phyloP scores from a whole-genome alignment of 202 grass and related monocot genomes.

The Zizania palustris region DNA sequence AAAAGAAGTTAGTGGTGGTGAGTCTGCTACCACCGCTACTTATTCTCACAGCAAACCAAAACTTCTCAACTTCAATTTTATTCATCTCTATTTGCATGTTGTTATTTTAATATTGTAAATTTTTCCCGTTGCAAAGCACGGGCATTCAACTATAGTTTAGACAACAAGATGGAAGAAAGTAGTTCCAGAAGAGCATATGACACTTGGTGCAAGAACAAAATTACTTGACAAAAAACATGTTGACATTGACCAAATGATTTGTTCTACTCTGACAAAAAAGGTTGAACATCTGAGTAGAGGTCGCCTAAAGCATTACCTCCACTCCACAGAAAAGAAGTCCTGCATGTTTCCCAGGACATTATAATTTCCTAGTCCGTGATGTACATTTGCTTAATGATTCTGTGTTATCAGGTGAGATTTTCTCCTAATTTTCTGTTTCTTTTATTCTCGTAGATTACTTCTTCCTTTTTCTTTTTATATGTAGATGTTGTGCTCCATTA shows the following conservation, averaged over 20 bases:
- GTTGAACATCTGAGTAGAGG: background rate
- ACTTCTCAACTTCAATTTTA: too few species aligned
- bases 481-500: conserved; percentile 12
- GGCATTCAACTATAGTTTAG: too few species aligned
- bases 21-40: too few species aligned
- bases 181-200: background rate
- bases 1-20: too few species aligned
- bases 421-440: background rate
- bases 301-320: background rate
- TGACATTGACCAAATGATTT: background rate
- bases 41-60: too few species aligned
- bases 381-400: background rate
- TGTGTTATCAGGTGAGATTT: background rate
- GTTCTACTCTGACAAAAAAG: background rate
- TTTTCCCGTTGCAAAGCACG: too few species aligned
- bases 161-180: too few species aligned
- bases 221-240: background rate
- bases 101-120: too few species aligned
- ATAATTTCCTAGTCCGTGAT: background rate
- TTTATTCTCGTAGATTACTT: too few species aligned
- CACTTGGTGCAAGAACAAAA: background rate
- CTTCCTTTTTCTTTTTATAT: background rate
- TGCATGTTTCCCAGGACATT: background rate
- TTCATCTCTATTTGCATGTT: too few species aligned
- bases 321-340: background rate